Conservation (phyloP, 176 grass and related monocot species). For the Bolboschoenus planiculmis region DNA sequence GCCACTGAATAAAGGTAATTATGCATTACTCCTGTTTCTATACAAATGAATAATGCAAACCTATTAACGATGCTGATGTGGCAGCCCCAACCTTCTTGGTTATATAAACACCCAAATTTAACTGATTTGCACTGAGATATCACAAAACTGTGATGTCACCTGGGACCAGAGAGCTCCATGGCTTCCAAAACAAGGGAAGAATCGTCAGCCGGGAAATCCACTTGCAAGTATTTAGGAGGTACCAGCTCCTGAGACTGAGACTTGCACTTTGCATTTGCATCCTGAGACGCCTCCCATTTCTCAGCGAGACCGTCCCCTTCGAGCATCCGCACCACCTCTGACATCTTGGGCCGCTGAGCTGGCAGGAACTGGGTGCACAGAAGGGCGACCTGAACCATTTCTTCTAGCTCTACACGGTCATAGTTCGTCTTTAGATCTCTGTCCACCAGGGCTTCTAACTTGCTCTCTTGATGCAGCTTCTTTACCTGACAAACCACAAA, state of each 20-base stretch:
- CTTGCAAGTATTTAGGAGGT: conserved; percentile 36
- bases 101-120: background rate
- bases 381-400: conserved; percentile 70
- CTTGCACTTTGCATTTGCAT: conserved; percentile 19
- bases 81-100: background rate
- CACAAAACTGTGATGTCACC: conserved; percentile 29
- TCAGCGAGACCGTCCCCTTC: conserved; percentile 46
- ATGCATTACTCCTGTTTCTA: conserved; percentile 3
- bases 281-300: conserved; percentile 59
- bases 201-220: conserved; percentile 16
- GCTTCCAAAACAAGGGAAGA: conserved; percentile 46
- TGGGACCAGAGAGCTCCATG: conserved; percentile 68
- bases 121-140: background rate
- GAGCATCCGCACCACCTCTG: conserved; percentile 64
- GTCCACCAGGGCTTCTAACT: conserved; percentile 49
- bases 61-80: background rate
- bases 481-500: conserved; percentile 41
- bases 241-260: conserved; percentile 4
- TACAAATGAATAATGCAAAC: conserved; percentile 17
- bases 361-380: conserved; percentile 64
- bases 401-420: conserved; percentile 35
- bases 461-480: conserved; percentile 46
- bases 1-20: background rate
- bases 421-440: conserved; percentile 39
- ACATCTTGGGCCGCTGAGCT: conserved; percentile 56